A percentile compares a stretch with the other conserved stretches of the same genome.
These are phyloP conservation scores for Vanderwaltozyma verrucispora DNA, from an alignment of 805 yeast genomes.

Conservation along the genomic window DNA sequence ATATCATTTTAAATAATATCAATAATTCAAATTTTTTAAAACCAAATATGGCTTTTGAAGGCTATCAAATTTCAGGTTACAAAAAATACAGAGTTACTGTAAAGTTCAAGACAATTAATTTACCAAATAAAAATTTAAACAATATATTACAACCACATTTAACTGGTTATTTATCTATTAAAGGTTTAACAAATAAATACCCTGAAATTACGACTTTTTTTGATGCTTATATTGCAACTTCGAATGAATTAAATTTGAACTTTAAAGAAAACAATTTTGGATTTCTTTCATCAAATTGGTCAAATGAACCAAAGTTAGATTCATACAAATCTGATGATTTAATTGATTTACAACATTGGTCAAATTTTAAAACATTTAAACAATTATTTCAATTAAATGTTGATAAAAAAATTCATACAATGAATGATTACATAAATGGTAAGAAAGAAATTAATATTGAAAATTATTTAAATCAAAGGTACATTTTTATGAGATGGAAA, in stretches of 20 bases:
- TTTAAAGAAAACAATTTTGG: conserved; percentile 8
- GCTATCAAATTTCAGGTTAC: conserved; percentile 29
- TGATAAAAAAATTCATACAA: neutral
- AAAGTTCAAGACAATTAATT: conserved; percentile 46
- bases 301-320: conserved; percentile 14
- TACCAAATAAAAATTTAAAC: conserved; percentile 18
- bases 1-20: neutral
- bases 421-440: conserved; percentile 1
- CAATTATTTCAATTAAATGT: conserved; percentile 7
- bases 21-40: neutral
- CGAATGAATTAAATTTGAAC: conserved; percentile 5
- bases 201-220: conserved; percentile 71
- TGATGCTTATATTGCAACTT: conserved; percentile 33
- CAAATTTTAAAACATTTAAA: conserved; percentile 41
- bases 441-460: neutral
- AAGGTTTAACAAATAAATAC: conserved; percentile 54
- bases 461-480: conserved; percentile 33
- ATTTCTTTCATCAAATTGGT: conserved; percentile 23
- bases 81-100: conserved; percentile 42
- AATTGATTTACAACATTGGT: conserved; percentile 59
- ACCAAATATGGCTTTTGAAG: conserved; percentile 20
- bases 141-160: conserved; percentile 29
- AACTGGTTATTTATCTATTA: conserved; percentile 58
- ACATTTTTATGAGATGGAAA: conserved; percentile 89
- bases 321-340: conserved; percentile 50